Evolutionary conservation across 192 early-diverging fungal species (phyloP).

Genomic region (Dispira simplex): DNA sequence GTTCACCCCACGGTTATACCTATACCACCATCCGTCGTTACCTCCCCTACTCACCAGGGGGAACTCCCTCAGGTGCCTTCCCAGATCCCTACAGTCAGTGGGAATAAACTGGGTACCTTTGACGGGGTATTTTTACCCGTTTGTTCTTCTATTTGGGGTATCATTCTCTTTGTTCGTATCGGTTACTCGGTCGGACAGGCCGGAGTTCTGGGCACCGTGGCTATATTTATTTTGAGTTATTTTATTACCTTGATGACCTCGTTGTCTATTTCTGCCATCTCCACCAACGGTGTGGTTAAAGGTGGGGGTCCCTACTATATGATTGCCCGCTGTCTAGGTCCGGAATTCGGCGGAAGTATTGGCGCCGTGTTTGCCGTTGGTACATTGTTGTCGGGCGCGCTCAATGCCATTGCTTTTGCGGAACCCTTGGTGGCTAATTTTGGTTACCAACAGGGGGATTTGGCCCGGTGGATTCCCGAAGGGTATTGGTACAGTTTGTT

Average conservation of each 20-base stretch:
- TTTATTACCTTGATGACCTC: conserved; percentile 44
- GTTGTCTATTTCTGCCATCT: conserved; percentile 49
- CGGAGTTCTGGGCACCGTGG: conserved; percentile 41
- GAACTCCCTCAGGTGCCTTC: neutral
- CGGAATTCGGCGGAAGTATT: conserved; percentile 59
- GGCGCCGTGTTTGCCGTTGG: conserved; percentile 46
- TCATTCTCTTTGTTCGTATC: conserved; percentile 52
- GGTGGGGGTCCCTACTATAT: conserved; percentile 58
- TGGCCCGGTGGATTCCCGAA: conserved; percentile 34
- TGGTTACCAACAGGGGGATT: conserved; percentile 31
- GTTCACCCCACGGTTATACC: neutral
- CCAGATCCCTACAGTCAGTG: conserved; percentile 1
- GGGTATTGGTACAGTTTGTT: conserved; percentile 33
- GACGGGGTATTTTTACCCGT: conserved; percentile 58
- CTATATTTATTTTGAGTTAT: conserved; percentile 41
- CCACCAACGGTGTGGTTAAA: conserved; percentile 48
- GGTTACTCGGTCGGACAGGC: conserved; percentile 47
- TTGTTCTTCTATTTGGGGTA: conserved; percentile 54
- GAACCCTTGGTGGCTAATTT: conserved; percentile 48
- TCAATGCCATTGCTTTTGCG: conserved; percentile 48
- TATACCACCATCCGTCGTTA: neutral
- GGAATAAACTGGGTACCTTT: conserved; percentile 42
- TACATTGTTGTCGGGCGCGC: conserved; percentile 36
- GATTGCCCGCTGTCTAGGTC: conserved; percentile 43
- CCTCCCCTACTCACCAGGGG: no score